These are phyloP conservation scores for Rosa chinensis DNA, from an alignment of 306 rosid species.

Conservation along the genomic window DNA sequence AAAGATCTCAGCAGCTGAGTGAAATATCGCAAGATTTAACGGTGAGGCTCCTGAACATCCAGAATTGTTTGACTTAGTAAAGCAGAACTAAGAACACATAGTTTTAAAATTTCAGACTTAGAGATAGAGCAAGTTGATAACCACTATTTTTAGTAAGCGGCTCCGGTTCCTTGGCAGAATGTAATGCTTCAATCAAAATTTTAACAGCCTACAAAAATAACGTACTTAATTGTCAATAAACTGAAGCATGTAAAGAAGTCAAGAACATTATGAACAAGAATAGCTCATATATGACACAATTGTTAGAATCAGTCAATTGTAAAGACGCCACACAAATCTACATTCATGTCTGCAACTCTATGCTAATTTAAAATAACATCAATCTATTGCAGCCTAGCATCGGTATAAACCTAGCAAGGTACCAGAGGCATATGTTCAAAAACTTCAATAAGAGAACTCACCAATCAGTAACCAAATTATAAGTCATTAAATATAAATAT, in stretches of 20 bases:
- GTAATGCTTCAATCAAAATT: constrained; percentile 74
- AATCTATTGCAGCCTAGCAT: constrained; percentile 4
- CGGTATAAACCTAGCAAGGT: constrained; percentile 10
- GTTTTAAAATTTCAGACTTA: not conserved
- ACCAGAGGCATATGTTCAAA: constrained; percentile 4
- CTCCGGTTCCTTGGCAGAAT: constrained; percentile 76
- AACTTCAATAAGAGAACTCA: not conserved
- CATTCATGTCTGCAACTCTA: not conserved
- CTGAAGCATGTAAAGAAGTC: constrained; percentile 13
- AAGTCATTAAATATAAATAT: not conserved
- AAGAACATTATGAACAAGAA: not conserved
- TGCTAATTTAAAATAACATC: not conserved
- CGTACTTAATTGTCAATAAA: constrained; percentile 7
- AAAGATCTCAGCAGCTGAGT: constrained; percentile 96
- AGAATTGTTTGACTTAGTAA: constrained; percentile 21
- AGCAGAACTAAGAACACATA: constrained; percentile 24
- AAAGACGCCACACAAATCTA: not conserved
- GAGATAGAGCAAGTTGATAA: constrained; percentile 30
- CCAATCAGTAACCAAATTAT: not conserved
- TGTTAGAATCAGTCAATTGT: not conserved
- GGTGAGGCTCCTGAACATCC: constrained; percentile 75
- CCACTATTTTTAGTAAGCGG: constrained; percentile 62
- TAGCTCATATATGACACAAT: not conserved
- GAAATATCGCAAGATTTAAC: constrained; percentile 80
- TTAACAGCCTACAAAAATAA: constrained; percentile 64